phyloP scores from a whole-genome alignment of 2,329 filamentous ascomycete species.

The Onygena corvina region DNA sequence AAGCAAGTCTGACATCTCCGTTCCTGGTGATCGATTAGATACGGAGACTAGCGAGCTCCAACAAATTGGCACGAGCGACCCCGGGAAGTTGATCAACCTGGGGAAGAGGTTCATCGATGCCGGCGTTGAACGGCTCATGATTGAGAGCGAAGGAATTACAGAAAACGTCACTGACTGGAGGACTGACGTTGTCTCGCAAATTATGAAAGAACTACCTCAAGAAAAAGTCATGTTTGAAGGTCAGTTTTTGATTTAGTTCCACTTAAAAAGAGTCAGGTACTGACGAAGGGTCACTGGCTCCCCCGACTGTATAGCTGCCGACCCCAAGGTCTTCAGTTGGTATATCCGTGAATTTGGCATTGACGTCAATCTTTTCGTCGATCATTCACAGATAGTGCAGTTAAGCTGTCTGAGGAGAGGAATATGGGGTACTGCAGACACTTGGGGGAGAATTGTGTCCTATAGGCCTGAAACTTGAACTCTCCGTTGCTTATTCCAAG shows the following conservation, averaged over 20 bases:
- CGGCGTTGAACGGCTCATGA: conserved; percentile 46
- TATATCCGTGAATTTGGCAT: conserved; percentile 46
- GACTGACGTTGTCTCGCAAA: conserved; percentile 44
- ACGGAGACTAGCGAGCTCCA: conserved; percentile 38
- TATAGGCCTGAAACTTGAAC: conserved; percentile 21
- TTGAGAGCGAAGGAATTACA: conserved; percentile 49
- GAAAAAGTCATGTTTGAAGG: conserved; percentile 47
- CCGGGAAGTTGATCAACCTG: conserved; percentile 39
- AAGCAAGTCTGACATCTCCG: background rate
- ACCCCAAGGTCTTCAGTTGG: conserved; percentile 46
- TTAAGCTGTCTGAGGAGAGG: conserved; percentile 40
- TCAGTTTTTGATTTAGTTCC: background rate
- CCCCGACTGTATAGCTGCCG: conserved; percentile 32
- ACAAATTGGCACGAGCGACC: conserved; percentile 39
- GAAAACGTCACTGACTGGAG: conserved; percentile 45
- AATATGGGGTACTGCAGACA: conserved; percentile 46
- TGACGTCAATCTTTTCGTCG: conserved; percentile 47
- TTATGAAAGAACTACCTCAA: conserved; percentile 40
- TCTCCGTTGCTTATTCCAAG: too few species aligned
- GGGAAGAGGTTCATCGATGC: conserved; percentile 40
- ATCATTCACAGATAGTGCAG: conserved; percentile 48
- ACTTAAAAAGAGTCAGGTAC: too few species aligned
- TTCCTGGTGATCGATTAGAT: too few species aligned
- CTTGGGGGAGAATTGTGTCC: conserved; percentile 42
- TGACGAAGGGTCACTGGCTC: too few species aligned